Evolutionary conservation across 163 green algal species (phyloP), one percentile per base, ranked within the genome.

Genomic region (Scenedesmus sp.): DNA sequence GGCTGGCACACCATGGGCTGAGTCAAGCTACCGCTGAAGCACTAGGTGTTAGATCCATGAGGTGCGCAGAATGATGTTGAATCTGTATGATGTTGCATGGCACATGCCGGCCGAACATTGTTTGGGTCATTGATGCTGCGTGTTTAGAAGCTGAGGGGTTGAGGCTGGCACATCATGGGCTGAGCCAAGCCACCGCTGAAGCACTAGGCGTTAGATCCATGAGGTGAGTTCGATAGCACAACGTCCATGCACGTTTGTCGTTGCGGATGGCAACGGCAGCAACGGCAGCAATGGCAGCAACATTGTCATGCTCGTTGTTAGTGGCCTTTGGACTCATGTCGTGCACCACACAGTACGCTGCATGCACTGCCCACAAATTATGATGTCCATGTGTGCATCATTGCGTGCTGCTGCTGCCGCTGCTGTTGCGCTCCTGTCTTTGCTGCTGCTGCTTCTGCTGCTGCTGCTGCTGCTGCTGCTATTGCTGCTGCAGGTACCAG

Each of bases 11-110:
- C 87, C 85, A 90, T 0, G 93, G 89, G 62, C 86, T 98, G n/a
- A 82, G 86, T 2, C 87, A 95, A 60, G 83, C 62, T 7, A 93
- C 94, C 0, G 96, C 96, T 18, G 95, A 97, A 92, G 92, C 91
- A 5, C 89, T 97, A 67, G 96, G 96, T 54, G 93, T 95, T 13
- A 86, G 94, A 8, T 96, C 92, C 56, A 93, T 97, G 84, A 84
- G 93, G 93, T 94, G 77, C 7, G 93, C 67, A n/a, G 67, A n/a
- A 77, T 6, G 5, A 26, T 20, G 4, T n/a, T 77, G 67, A 10
- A n/a, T 84, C 67, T 77, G 67, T 77, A 77, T 6, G 5, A 26
- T 20, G 4, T n/a, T 77, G 67, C 67, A n/a, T 84, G 77, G 77
- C 77, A 84, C 5, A 84, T 5, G 1, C 10, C 9, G 8, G 16